phyloP scores from a whole-genome alignment of 495 filamentous ascomycete genomes.

The Annulohypoxylon nitens region DNA sequence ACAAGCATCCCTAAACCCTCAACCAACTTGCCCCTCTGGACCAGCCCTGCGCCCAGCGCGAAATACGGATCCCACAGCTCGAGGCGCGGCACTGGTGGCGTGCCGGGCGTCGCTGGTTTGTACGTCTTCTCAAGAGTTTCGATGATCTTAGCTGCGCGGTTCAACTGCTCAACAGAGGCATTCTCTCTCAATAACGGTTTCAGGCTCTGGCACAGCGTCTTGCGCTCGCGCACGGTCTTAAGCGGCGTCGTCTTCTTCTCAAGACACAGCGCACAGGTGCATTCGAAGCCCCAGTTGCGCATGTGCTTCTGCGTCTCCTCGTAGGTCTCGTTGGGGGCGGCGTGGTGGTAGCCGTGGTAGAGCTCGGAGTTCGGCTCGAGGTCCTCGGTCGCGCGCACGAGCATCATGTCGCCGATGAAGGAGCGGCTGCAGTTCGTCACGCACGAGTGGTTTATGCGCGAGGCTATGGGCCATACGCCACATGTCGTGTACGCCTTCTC shows the following conservation, averaged over 20 bases:
- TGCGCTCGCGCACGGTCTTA: constrained; percentile 4
- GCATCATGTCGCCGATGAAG: constrained; percentile 72
- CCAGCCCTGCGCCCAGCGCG: constrained; percentile 46
- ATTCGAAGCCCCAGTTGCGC: constrained; percentile 61
- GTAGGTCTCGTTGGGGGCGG: constrained; percentile 18
- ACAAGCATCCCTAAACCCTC: constrained; percentile 52
- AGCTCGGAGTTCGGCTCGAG: constrained; percentile 53
- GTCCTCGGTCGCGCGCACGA: constrained; percentile 64
- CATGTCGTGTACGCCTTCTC: constrained; percentile 28
- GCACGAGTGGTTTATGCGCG: constrained; percentile 70
- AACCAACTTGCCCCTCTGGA: not conserved
- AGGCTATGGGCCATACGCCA: constrained; percentile 66
- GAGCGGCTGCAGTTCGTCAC: constrained; percentile 58
- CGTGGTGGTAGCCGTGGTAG: constrained; percentile 42
- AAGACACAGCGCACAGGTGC: constrained; percentile 56
- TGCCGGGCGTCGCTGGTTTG: constrained; percentile 31
- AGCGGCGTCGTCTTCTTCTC: constrained; percentile 40
- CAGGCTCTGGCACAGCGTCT: not conserved
- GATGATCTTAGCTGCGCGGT: constrained; percentile 42
- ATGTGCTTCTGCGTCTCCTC: constrained; percentile 40
- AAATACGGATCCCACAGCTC: constrained; percentile 50
- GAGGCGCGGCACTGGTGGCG: constrained; percentile 54
- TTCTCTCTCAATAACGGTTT: not conserved
- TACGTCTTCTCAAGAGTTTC: constrained; percentile 52
- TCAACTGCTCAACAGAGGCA: constrained; percentile 1